Percentiles rank a stretch among this genome's conserved stretches.
Evolutionary conservation across 2,329 filamentous ascomycete species (phyloP).

Genomic region (Venturia effusa): DNA sequence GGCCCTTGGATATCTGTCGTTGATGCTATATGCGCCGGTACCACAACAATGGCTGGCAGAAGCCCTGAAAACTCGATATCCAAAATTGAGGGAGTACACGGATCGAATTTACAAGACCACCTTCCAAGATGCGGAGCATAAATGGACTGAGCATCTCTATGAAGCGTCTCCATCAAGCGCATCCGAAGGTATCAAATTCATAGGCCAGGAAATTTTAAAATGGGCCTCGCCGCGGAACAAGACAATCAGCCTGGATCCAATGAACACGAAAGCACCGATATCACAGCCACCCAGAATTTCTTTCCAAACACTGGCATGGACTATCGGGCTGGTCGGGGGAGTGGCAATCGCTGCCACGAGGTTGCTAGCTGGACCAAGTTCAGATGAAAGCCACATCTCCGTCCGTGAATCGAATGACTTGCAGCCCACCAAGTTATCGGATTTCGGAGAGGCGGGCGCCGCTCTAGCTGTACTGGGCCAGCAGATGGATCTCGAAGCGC

Average conservation of each 20-base stretch:
- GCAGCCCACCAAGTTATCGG: not conserved
- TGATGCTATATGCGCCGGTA: slow-evolving; percentile 56
- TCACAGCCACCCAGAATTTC: not conserved
- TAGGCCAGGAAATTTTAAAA: not conserved
- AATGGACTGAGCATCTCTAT: not conserved
- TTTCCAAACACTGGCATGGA: not conserved
- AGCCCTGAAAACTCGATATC: slow-evolving; percentile 40
- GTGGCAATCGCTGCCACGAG: not conserved
- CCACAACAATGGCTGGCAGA: slow-evolving; percentile 53
- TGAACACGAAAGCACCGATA: not conserved
- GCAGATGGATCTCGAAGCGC: slow-evolving; percentile 11
- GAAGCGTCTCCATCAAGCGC: not conserved
- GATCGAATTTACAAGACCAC: slow-evolving; percentile 19
- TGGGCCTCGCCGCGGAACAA: not conserved
- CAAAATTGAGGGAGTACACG: slow-evolving; percentile 28
- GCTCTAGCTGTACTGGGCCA: slow-evolving; percentile 13
- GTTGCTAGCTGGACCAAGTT: not conserved
- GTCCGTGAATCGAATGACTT: not conserved
- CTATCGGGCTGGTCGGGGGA: not conserved
- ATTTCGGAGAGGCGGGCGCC: slow-evolving; percentile 14
- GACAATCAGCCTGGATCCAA: not conserved
- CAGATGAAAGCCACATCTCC: not conserved
- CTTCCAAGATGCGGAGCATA: not conserved
- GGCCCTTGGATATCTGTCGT: slow-evolving; percentile 64
- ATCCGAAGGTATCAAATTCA: not conserved